Base-by-base conservation (phyloP, 2,329 filamentous ascomycete species). In the Fusarium verticillioides region DNA sequence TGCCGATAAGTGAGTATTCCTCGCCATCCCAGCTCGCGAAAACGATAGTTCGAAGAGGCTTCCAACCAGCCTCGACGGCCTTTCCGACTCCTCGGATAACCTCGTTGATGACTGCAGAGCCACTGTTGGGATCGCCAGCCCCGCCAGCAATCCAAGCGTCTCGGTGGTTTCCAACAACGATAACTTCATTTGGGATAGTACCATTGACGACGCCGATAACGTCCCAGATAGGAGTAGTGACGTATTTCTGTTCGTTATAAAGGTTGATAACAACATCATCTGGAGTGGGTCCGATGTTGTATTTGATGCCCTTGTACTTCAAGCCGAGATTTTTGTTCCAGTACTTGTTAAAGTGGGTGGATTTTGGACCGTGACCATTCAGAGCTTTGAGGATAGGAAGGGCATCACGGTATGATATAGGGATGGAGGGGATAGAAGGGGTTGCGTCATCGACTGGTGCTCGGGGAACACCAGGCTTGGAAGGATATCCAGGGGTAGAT, bases 141-240 rank as follows among this genome's bases (percentile, higher is more conserved):
- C 94, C 94, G n/a, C 94, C 94, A 26, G 92, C 91, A 77, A 96
- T 92, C 94, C 94, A 97, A 0, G 95, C 94, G 82, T 97, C 95
- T 39, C 95, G 90, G 79, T 97, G 95, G 78, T 97, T 97, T n/a
- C 95, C 95, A 37, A 98, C 84, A 7, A 99, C 88, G 50, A 99
- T 86, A 2, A 97, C 94, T 78, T 98, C 95, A 76, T 97, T 91
- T 0, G 91, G 86, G 40, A 96, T 90, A 1, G 92, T 93, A 15
- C 96, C 96, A 77, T 97, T 97, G 80, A 99, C 94, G 50, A 96
- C 86, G 49, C 96, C 96, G 73, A 98, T 96, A 5, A 96, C 94
- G 79, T 99, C 93, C 95, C 95, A 97, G 59, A 96, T 85, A 8
- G 93, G 93, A 0, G 93, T 96, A 2, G 89, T 96, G 19, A 90